Evolutionary conservation across 2,329 filamentous ascomycete genomes (phyloP).

Genomic region (Calonectria pteridis): DNA sequence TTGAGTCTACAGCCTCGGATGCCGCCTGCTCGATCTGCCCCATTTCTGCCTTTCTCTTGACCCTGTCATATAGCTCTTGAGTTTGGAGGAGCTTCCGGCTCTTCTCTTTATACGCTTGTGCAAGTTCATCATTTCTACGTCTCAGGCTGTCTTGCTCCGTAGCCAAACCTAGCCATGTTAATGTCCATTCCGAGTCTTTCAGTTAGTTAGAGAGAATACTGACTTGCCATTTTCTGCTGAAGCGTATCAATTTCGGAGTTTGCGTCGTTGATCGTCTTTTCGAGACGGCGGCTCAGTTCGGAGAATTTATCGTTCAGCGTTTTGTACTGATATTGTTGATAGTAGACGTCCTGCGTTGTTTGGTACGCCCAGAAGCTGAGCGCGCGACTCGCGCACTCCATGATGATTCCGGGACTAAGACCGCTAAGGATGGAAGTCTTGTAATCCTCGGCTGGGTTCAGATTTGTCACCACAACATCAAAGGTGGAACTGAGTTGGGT

Average conservation of each 20-base stretch:
- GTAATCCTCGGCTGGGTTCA: conserved; percentile 89
- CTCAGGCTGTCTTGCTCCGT: conserved; percentile 73
- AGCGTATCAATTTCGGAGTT: conserved; percentile 78
- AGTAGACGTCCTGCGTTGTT: conserved; percentile 83
- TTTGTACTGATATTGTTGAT: conserved; percentile 81
- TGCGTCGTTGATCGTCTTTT: conserved; percentile 80
- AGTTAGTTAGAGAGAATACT: conserved; percentile 38
- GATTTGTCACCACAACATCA: conserved; percentile 77
- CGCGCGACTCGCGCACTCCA: conserved; percentile 86
- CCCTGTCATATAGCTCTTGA: conserved; percentile 73
- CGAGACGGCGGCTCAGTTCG: conserved; percentile 73
- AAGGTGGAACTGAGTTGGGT: conserved; percentile 77
- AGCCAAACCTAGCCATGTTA: conserved; percentile 61
- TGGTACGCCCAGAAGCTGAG: conserved; percentile 91
- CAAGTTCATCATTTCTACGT: conserved; percentile 79
- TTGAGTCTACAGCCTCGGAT: conserved; percentile 56
- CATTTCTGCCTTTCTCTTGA: conserved; percentile 68
- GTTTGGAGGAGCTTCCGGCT: conserved; percentile 75
- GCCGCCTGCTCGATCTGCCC: conserved; percentile 68
- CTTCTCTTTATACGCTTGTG: conserved; percentile 76
- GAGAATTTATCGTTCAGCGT: conserved; percentile 79
- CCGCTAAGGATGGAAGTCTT: conserved; percentile 89
- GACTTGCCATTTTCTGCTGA: conserved; percentile 74
- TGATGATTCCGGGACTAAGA: conserved; percentile 82
- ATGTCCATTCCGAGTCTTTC: not conserved